phyloP scores from a whole-genome alignment of 78 protist species.

The Diacronema lutheri region DNA sequence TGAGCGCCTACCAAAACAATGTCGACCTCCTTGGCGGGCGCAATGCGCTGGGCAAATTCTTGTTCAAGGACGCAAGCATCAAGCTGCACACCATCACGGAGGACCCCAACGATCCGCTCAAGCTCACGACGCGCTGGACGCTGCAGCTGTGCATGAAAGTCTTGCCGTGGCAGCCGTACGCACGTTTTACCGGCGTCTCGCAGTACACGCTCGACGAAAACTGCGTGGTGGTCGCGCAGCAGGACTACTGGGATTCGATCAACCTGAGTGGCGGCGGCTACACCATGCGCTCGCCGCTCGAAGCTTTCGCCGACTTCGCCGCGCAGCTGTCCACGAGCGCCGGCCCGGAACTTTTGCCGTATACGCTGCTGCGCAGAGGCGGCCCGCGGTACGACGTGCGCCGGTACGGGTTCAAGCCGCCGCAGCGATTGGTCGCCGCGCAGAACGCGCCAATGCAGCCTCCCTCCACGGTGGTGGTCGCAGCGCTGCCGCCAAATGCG shows the following conservation, averaged over 20 bases:
- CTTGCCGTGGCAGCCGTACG: slow-evolving; percentile 4
- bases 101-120: background rate
- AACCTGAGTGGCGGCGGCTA: background rate
- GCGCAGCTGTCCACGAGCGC: no score
- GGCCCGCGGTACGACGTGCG: no score
- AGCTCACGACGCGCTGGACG: slow-evolving; percentile 2
- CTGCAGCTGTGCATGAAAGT: background rate
- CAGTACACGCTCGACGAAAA: background rate
- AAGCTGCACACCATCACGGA: background rate
- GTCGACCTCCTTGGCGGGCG: background rate
- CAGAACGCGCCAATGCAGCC: no score
- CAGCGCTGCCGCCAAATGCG: no score
- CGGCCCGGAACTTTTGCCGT: no score
- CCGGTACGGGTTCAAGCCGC: no score
- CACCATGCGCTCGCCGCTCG: no score
- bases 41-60: background rate
- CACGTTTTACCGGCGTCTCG: background rate
- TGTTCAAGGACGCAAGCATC: background rate
- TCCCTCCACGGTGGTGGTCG: no score
- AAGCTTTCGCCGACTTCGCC: no score
- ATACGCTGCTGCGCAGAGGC: no score
- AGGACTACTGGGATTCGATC: background rate
- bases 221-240: background rate
- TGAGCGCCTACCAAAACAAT: background rate
- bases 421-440: no score